Evolutionary conservation across 495 filamentous ascomycete species (phyloP).

Genomic region (Coniosporium apollinis): DNA sequence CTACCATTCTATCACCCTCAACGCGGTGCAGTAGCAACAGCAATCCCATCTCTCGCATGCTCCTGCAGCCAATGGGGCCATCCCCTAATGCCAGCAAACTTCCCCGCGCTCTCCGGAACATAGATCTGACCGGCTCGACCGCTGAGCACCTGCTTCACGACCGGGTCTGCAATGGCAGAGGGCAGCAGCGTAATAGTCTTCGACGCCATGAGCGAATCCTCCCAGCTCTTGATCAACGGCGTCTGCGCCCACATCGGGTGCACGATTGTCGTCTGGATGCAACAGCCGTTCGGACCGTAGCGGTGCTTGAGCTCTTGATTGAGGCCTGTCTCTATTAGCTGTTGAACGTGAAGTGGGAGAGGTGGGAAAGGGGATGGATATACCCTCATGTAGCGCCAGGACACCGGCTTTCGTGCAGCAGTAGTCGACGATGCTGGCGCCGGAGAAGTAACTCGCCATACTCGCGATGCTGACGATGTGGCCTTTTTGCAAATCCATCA

Average conservation of each 20-base stretch:
- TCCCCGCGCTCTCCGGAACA: slow-evolving; percentile 3
- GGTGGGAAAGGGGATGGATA: background rate
- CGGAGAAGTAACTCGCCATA: slow-evolving; percentile 34
- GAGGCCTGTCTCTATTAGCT: slow-evolving; percentile 6
- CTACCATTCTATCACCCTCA: too few relatives aligned
- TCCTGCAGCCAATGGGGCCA: slow-evolving; percentile 10
- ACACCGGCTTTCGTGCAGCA: slow-evolving; percentile 38
- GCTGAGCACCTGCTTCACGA: slow-evolving; percentile 14
- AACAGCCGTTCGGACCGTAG: slow-evolving; percentile 15
- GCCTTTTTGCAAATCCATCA: slow-evolving; percentile 42
- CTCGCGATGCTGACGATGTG: slow-evolving; percentile 41
- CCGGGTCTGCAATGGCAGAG: slow-evolving; percentile 10
- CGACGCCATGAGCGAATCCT: slow-evolving; percentile 6
- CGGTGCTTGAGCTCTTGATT: slow-evolving; percentile 17
- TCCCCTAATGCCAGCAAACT: background rate
- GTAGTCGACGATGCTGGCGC: slow-evolving; percentile 37
- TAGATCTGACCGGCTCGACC: slow-evolving; percentile 11
- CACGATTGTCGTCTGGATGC: slow-evolving; percentile 20
- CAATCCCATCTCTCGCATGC: too few relatives aligned
- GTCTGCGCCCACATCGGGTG: slow-evolving; percentile 21
- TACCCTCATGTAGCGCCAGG: slow-evolving; percentile 34
- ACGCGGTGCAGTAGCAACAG: too few relatives aligned
- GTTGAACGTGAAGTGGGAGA: background rate
- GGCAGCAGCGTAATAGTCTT: slow-evolving; percentile 10
- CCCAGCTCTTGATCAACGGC: slow-evolving; percentile 6